A percentile compares a stretch with the other conserved stretches of the same genome.
Evolutionary conservation across 805 yeast species (phyloP).

Genomic region (Candida sanyiensis): DNA sequence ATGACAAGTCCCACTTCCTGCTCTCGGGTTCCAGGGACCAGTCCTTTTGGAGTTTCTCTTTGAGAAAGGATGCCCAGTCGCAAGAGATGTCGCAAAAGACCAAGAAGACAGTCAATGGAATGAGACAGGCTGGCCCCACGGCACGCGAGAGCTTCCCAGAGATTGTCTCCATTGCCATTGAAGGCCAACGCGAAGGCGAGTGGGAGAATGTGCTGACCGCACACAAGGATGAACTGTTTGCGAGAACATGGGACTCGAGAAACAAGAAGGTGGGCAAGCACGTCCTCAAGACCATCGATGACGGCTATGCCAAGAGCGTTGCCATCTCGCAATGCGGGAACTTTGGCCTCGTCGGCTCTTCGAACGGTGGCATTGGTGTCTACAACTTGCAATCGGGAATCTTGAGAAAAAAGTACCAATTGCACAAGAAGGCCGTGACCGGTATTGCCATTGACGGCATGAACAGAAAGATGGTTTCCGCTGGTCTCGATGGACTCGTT

Average conservation of each 20-base stretch:
- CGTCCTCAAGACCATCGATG: slow-evolving; percentile 68
- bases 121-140: slow-evolving; percentile 51
- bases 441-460: slow-evolving; percentile 87
- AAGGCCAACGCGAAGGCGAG: slow-evolving; percentile 71
- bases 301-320: slow-evolving; percentile 67
- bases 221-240: slow-evolving; percentile 76
- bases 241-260: slow-evolving; percentile 85
- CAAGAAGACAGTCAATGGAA: slow-evolving; percentile 35
- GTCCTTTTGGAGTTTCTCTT: slow-evolving; percentile 85
- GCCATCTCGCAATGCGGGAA: slow-evolving; percentile 91
- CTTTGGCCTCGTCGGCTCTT: slow-evolving; percentile 87
- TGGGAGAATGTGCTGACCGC: slow-evolving; percentile 94
- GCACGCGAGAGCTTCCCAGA: slow-evolving; percentile 73
- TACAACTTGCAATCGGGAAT: slow-evolving; percentile 92
- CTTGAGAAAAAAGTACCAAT: slow-evolving; percentile 58
- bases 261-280: slow-evolving; percentile 76
- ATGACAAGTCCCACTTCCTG: slow-evolving; percentile 74
- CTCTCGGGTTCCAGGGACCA: slow-evolving; percentile 83
- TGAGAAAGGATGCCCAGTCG: slow-evolving; percentile 94
- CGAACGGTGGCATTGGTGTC: slow-evolving; percentile 76
- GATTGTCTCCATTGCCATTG: slow-evolving; percentile 61
- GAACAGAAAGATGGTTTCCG: slow-evolving; percentile 81
- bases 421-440: slow-evolving; percentile 76
- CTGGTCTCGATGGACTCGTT: slow-evolving; percentile 84
- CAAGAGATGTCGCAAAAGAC: slow-evolving; percentile 84